phyloP scores from a whole-genome alignment of 1,284 basidiomycete species.

The Leccinum pachyderme region DNA sequence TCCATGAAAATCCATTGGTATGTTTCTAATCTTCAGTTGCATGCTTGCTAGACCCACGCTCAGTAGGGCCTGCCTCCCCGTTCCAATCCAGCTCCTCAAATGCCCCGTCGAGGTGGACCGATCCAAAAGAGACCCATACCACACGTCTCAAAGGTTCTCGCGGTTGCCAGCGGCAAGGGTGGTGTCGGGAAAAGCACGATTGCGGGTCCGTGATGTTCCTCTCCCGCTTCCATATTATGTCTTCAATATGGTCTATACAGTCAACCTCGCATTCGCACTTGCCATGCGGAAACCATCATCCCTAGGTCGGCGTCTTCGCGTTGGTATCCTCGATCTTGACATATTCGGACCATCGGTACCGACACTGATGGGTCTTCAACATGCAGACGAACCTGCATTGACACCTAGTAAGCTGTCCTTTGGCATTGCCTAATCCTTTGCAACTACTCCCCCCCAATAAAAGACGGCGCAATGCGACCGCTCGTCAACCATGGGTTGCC shows the following conservation, averaged over 20 bases:
- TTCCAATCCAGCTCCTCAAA: conserved; percentile 45
- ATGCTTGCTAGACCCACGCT: conserved; percentile 17
- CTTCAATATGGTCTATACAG: conserved; percentile 37
- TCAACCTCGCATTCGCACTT: conserved; percentile 82
- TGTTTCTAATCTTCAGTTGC: conserved; percentile 9
- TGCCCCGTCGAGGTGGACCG: conserved; percentile 58
- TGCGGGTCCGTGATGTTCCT: conserved; percentile 55
- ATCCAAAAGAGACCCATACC: conserved; percentile 60
- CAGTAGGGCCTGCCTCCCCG: conserved; percentile 54
- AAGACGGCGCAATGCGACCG: conserved; percentile 80
- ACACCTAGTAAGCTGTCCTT: conserved; percentile 55
- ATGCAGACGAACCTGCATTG: conserved; percentile 76
- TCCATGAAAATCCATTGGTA: conserved; percentile 49
- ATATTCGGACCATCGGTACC: conserved; percentile 97
- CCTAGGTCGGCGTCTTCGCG: conserved; percentile 46
- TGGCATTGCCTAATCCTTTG: not conserved
- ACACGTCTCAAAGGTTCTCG: conserved; percentile 72
- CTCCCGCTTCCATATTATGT: not conserved
- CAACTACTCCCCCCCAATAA: not conserved
- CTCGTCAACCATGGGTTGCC: conserved; percentile 87
- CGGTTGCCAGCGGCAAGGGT: conserved; percentile 93
- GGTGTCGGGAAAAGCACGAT: conserved; percentile 97
- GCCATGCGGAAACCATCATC: conserved; percentile 39
- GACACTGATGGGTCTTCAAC: conserved; percentile 89
- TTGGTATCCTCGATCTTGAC: conserved; percentile 93